Evolutionary conservation across 2,329 filamentous ascomycete species (phyloP), one percentile per base, ranked within the genome.

Genomic region (Helminthosporium solani): DNA sequence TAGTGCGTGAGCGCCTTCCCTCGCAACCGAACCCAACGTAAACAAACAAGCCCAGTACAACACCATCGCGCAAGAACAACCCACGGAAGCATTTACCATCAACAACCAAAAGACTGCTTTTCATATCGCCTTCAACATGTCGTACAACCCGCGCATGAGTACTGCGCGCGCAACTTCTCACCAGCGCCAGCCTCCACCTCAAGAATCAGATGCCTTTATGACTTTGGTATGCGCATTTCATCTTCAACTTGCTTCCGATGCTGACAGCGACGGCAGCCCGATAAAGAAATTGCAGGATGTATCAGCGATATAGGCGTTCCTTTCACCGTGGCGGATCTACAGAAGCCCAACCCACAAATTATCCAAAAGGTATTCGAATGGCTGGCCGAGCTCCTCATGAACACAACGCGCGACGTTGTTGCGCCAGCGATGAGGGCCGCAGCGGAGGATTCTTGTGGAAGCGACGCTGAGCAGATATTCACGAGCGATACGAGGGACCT

Each of bases 321-420:
- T 21, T 96, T 97, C 71, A 87, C 83, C 28, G 78, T 91, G 15
- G 82, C 87, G 50, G 92, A 99, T 72, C 80, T 99, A 33, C 85
- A 92, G 60, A 97, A 96, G 67, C 94, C 94, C 4, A 96, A 96
- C 61, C 87, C 94, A 2, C 83, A 92, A 50, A 90, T 96, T 64
- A 91, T 97, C 43, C 94, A 99, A 72, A 90, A 94, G 77, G 90
- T 99, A 42, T 95, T 97, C 67, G 94, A 99, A 78, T 95, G 90
- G 87, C 94, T 99, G 60, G 91, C 90, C 48, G 91, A 96, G 66
- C 78, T 96, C 15, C 81, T 97, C 21, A 89, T 96, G 76, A 96
- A 96, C 73, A 86, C 88, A 44, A 96, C 91, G 28, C 87, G 90
- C 60, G 90, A 96, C 57, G 90, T 90, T 5, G 87, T 99, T 51